These are phyloP conservation scores for Fusarium decemcellulare DNA, from an alignment of 2,329 filamentous ascomycete species.

Conservation along the genomic window DNA sequence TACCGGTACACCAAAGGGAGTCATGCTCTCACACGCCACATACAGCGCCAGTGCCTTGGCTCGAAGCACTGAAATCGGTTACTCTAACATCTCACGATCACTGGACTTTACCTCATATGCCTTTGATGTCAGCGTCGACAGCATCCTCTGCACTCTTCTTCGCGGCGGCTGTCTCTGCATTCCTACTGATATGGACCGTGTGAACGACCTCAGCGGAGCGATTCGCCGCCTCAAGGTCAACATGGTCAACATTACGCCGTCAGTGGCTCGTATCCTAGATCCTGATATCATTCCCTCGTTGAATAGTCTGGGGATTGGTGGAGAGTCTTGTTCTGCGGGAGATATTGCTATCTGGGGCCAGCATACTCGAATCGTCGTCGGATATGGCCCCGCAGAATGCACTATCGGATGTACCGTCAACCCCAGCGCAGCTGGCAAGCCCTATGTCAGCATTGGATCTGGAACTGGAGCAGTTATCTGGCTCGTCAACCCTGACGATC, in stretches of 20 bases:
- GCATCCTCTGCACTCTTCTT: constrained; percentile 66
- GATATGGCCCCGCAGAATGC: constrained; percentile 69
- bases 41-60: constrained; percentile 58
- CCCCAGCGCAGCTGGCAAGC: constrained; percentile 53
- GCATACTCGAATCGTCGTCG: constrained; percentile 63
- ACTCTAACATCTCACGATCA: constrained; percentile 56
- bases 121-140: constrained; percentile 68
- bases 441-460: constrained; percentile 60
- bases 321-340: constrained; percentile 66
- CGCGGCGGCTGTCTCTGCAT: constrained; percentile 67
- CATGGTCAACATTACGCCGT: constrained; percentile 65
- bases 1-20: constrained; percentile 75
- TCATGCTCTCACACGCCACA: constrained; percentile 65
- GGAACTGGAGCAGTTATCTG: constrained; percentile 64
- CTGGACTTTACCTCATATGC: constrained; percentile 66
- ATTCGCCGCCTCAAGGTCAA: constrained; percentile 61
- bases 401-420: constrained; percentile 67
- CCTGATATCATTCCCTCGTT: constrained; percentile 61
- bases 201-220: constrained; percentile 64
- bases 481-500: constrained; percentile 65
- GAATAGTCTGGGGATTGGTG: constrained; percentile 63
- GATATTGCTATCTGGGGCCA: constrained; percentile 64
- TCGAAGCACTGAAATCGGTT: constrained; percentile 53
- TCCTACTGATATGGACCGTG: constrained; percentile 66
- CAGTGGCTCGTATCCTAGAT: constrained; percentile 63